Base-by-base conservation (phyloP, 2,329 filamentous ascomycete species). In the Decorospora gaudefroyi region DNA sequence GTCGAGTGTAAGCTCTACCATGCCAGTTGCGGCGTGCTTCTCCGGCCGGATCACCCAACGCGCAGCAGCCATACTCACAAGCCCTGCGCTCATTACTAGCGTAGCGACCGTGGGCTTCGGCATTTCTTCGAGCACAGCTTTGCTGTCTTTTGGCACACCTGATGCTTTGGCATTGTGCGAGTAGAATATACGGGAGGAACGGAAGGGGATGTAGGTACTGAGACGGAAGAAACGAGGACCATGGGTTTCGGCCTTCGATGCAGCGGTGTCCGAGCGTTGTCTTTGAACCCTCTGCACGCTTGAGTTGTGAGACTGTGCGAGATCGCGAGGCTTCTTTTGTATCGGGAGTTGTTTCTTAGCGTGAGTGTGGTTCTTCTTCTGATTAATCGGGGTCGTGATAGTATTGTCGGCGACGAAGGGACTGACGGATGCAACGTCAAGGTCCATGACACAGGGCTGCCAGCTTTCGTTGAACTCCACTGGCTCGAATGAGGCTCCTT, bases 401-500 rank as follows among this genome's bases (percentile, higher is more conserved):
- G 40, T 18, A 21, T 43, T 49, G 6, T 61, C 51, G 9, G 46
- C 48, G 10, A 47, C 41, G 28, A 64, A 62, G 0, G 64, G 59
- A n/a, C 59, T 64, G n/a, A 65, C 47, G 16, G 64, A 60, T 4
- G 52, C 56, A 9, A 43, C 47, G 15, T 47, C 55, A 4, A 61
- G 55, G 9, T 63, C 53, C 32, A 62, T 55, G 4, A 59, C 53
- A 17, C 64, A 67, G 3, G 61, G 62, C 30, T 62, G 61, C 49
- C 64, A 56, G 23, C 62, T 59, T 38, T 68, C 64, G 26, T 67
- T 62, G 36, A 68, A 63, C 18, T 64, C 56, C 3, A 69, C 53
- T n/a, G 64, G 59, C 34, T 68, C 66, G 21, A 69, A 69, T 1
- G 64, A 65, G 13, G 63, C 62, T 6, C 62, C 64, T 29, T 68